Evolutionary conservation across 805 yeast genomes (phyloP), one percentile per base, ranked within the genome.

Genomic region (Candida adriatica): DNA sequence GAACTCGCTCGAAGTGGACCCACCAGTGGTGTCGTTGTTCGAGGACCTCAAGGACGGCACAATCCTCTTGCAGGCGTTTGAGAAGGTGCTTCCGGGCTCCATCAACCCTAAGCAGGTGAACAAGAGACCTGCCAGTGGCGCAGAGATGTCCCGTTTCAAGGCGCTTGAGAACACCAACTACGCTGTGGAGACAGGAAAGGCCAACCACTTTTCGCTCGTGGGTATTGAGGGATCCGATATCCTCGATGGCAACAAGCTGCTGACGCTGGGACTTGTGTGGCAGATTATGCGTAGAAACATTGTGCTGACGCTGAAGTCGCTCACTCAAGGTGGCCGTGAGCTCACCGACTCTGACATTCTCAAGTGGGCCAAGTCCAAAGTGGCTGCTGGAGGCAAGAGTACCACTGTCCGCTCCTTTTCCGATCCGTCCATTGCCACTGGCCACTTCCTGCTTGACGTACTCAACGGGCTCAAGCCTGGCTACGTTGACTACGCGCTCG

Each of bases 181-280:
- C 53, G 95, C 94, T n/a, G 97, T 92, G 25, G 95, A 85, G 46
- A 71, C 94, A 31, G 98, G 98, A 48, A 88, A 88, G 59, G 83
- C 86, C 22, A 84, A 85, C 56, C 76, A 79, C 33, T 92, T 92
- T 59, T 90, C 97, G 2, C 69, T 92, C 36, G 98, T 92, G 30
- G 98, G 98, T 44, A 92, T 92, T 42, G 97, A 92, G 57, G 98
- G 98, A 32, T 85, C 96, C 3, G 98, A 92, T 61, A 90, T 92
- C 45, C 79, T 84, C 24, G 98, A 92, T 58, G 97, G 96, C 43
- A 80, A 79, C 55, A 84, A 82, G 53, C 69, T 90, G 31, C 70
- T 92, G 48, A 86, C 95, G 0, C 70, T 92, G 46, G 98, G 92
- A 10, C 70, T 92, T 34, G 96, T 90, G 23, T 92, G 98, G 98